Conservation (phyloP, 352 stramenopile genomes). For the Halophytophthora batemanensis region DNA sequence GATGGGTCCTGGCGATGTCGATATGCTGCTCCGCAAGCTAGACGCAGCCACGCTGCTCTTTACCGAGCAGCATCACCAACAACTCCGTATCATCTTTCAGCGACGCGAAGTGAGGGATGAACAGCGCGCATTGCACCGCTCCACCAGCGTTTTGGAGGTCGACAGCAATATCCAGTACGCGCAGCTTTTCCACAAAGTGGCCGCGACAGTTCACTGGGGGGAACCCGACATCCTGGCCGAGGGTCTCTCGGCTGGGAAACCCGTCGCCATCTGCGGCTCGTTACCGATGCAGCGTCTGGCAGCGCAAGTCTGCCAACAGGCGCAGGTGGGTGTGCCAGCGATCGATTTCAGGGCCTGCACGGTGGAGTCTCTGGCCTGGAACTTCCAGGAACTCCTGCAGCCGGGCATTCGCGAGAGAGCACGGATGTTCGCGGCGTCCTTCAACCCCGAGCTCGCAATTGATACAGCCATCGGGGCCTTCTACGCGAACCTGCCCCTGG, state of each 20-base stretch:
- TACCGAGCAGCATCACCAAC: not conserved
- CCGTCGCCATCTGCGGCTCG: conserved; percentile 82
- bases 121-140: conserved; percentile 9
- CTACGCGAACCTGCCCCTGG: conserved; percentile 59
- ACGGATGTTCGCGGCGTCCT: conserved; percentile 30
- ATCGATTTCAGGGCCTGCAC: conserved; percentile 61
- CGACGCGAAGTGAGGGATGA: conserved; percentile 22
- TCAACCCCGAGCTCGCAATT: conserved; percentile 63
- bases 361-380: conserved; percentile 48
- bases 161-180: conserved; percentile 49
- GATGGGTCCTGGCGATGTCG: conserved; percentile 24
- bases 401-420: conserved; percentile 37
- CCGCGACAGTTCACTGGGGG: conserved; percentile 69
- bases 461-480: conserved; percentile 66
- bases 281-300: conserved; percentile 88
- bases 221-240: conserved; percentile 74
- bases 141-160: conserved; percentile 23
- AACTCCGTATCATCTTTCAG: conserved; percentile 54
- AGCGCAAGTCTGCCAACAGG: conserved; percentile 55
- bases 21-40: conserved; percentile 34
- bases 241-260: conserved; percentile 71
- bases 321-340: conserved; percentile 59
- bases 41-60: conserved; percentile 26
- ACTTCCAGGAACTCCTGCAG: conserved; percentile 50
- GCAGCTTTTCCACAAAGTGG: conserved; percentile 74